Evolutionary conservation across 1,284 basidiomycete species (phyloP).

Genomic region (Melampsora occidentalis): DNA sequence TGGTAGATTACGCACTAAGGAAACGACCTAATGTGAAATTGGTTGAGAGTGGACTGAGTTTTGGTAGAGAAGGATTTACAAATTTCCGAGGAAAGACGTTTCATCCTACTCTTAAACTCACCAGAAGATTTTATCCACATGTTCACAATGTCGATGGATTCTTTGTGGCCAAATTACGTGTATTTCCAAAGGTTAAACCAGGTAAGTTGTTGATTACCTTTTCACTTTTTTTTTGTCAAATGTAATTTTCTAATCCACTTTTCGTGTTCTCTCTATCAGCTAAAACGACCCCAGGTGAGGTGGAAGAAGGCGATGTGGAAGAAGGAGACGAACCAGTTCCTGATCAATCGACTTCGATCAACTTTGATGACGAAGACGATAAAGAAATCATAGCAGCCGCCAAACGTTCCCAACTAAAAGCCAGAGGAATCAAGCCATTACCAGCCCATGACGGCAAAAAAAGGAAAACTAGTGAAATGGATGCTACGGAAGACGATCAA

Average conservation of each 20-base stretch:
- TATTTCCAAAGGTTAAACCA: constrained; percentile 70
- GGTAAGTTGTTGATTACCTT: constrained; percentile 40
- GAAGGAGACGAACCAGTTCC: no score
- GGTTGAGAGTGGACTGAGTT: constrained; percentile 87
- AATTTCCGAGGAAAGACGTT: constrained; percentile 85
- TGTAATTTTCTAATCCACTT: not conserved
- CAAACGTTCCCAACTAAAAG: constrained; percentile 48
- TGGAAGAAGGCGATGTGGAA: constrained; percentile 49
- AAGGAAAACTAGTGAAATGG: no score
- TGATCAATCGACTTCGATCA: no score
- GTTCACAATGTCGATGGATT: constrained; percentile 84
- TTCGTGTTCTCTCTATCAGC: not conserved
- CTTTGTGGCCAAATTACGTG: constrained; percentile 96
- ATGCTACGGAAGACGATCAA: no score
- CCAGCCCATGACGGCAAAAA: not conserved
- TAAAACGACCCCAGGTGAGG: constrained; percentile 46
- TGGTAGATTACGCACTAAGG: constrained; percentile 95
- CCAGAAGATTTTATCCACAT: constrained; percentile 75
- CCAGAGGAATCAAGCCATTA: constrained; percentile 47
- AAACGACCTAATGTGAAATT: constrained; percentile 94
- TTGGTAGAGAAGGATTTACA: constrained; percentile 88
- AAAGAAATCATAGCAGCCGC: constrained; percentile 47
- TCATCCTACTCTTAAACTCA: constrained; percentile 72
- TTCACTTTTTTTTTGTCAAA: not conserved
- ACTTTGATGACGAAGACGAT: constrained; percentile 49